These are phyloP conservation scores for Pseudogymnoascus sp. DNA, from an alignment of 2,329 filamentous ascomycete genomes.

Conservation along the genomic window DNA sequence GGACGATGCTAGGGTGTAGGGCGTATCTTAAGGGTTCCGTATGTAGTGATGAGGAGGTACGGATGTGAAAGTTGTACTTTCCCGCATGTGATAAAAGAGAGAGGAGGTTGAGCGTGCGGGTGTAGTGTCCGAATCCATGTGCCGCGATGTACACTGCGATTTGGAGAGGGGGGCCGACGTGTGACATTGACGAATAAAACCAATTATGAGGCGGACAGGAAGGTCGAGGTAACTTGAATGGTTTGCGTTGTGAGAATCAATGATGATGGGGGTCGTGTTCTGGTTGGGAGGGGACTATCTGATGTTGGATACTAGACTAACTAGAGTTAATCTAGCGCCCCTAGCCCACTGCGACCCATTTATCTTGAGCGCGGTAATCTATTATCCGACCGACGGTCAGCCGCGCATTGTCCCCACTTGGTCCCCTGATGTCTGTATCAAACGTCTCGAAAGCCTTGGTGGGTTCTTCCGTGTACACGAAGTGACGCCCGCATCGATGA, in stretches of 20 bases:
- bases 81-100: constrained; percentile 19
- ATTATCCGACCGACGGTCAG: background rate
- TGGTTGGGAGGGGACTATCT: background rate
- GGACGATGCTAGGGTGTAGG: constrained; percentile 11
- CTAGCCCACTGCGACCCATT: background rate
- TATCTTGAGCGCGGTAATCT: background rate
- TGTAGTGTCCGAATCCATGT: constrained; percentile 18
- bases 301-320: background rate
- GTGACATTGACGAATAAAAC: constrained; percentile 10
- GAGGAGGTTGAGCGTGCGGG: constrained; percentile 33
- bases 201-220: background rate
- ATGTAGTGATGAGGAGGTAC: constrained; percentile 11
- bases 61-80: constrained; percentile 14
- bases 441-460: background rate
- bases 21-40: constrained; percentile 7
- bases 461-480: background rate
- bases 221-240: background rate
- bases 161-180: constrained; percentile 13
- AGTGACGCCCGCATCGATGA: too few relatives aligned
- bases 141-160: constrained; percentile 13
- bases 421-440: background rate
- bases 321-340: background rate
- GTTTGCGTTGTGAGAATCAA: too few relatives aligned
- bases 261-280: background rate
- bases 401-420: background rate